Base-by-base conservation (phyloP, 768 basidiomycete genomes). In the Panaeolus cyanescens region DNA sequence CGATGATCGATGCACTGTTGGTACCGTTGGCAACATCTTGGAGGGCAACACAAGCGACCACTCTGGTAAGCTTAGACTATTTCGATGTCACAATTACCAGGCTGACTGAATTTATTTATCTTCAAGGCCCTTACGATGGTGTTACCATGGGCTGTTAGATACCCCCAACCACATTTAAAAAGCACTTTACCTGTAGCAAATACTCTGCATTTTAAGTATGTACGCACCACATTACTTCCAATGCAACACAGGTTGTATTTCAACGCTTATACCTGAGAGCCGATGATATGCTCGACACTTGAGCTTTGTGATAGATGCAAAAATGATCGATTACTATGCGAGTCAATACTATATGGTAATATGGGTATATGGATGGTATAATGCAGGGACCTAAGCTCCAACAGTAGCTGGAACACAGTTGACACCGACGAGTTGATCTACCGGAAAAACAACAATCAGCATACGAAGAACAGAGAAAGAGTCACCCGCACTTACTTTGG, bases 11-110 rank as follows among this genome's bases (percentile, higher is more conserved):
- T 90, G 88, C 71, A 77, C 69, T 7, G 78, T 79, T 19, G 87
- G 86, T 1, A 82, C 82, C 56, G 86, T 87, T 4, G 66, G 77
- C 0, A 79, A 78, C 30, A 74, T 90, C 58, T 80, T 85, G 22
- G 72, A 72, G 7, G 76, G 84, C 1, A 59, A 76, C 45, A 59
- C 69, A 33, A 32, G 59, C 20, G 74, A 89, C 60, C 89, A 90
- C 63, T 68, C 75, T 58, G 87, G 85, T 67, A 64, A n/a, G 65
- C n/a, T 33, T 9, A 25, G 13, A 12, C 1, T 19, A 13, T 31
- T 19, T 50, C 15, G 22, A 13, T 13, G 1, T n/a, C n/a, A n/a
- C n/a, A n/a, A n/a, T n/a, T n/a, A n/a, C n/a, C n/a, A n/a, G n/a
- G n/a, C n/a, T n/a, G n/a, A n/a, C n/a, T n/a, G n/a, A n/a, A n/a